Evolutionary conservation across 768 basidiomycete genomes (phyloP), one percentile per base, ranked within the genome.

Genomic region (Punctularia strigosozonata): DNA sequence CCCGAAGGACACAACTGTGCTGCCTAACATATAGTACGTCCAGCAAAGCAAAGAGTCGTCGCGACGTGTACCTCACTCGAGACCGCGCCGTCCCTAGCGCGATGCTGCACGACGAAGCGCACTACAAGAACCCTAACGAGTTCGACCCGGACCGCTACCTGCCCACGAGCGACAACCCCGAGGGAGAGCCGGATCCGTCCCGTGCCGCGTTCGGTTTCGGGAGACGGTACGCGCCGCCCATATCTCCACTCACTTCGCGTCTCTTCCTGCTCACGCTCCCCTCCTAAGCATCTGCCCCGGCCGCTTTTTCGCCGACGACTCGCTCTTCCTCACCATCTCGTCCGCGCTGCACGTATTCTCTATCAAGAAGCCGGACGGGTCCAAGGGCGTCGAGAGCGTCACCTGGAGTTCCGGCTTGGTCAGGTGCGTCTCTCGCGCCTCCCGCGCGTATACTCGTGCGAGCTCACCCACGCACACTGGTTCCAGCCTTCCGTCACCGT

Each of bases 91-190:
- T n/a, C n/a, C 8, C 32, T 14, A 25, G 50, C 39, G 35, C 17
- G n/a, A 37, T 50, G 15, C 15, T 44, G 34, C 46, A 48, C 12
- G 47, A 49, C 17, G 41, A 44, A 13, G 37, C 39, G 28, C 20
- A 19, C 6, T 54, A 52, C 30, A 43, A 37, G 6, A 23, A 45
- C 2, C 52, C 52, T 1, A 19, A 31, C 12, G 43, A 40, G 19
- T 51, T 49, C 37, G 24, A 19, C 4, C 46, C 53, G 5, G 51
- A 55, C 25, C 45, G 54, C 2, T 56, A 45, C 41, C 23, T 53
- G 5, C 32, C 28, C 12, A 24, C 25, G n/a, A 36, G 43, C n/a
- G 36, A 41, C 13, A 37, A 36, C 4, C 14, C 39, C 12, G 42
- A 46, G 13, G 33, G 18, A 25, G 36, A 58, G 36, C 51, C 57